Evolutionary conservation across 352 stramenopile species (phyloP).

Genomic region (Globisporangium takayamanum): DNA sequence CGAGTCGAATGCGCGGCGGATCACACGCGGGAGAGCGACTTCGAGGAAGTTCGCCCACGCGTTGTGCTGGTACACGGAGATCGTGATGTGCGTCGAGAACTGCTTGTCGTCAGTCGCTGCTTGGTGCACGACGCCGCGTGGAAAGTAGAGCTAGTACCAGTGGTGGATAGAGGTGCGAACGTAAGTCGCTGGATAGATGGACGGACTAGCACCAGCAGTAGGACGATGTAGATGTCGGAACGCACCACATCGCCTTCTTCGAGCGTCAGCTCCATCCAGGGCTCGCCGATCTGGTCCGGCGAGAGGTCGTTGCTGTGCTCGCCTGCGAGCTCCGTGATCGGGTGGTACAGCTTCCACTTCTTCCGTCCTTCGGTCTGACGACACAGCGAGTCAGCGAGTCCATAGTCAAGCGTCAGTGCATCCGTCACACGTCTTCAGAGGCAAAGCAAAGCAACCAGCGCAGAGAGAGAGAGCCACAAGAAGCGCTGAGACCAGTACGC

Average conservation of each 20-base stretch:
- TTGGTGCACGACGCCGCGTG: slow-evolving; percentile 74
- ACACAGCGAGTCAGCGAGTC: background rate
- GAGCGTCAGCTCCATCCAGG: slow-evolving; percentile 78
- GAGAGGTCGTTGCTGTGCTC: slow-evolving; percentile 77
- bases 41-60: slow-evolving; percentile 87
- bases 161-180: background rate
- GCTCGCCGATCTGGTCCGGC: slow-evolving; percentile 54
- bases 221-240: background rate
- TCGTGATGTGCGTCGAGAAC: slow-evolving; percentile 85
- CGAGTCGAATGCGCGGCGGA: slow-evolving; percentile 73
- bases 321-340: slow-evolving; percentile 59
- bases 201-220: background rate
- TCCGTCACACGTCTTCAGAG: background rate
- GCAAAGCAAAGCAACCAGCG: background rate
- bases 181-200: background rate
- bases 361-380: slow-evolving; percentile 76
- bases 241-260: slow-evolving; percentile 72
- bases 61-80: slow-evolving; percentile 87
- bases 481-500: background rate
- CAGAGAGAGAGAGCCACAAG: background rate
- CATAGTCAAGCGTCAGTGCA: background rate
- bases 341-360: slow-evolving; percentile 85
- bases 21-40: slow-evolving; percentile 62
- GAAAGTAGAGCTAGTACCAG: slow-evolving; percentile 62
- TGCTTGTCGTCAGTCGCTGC: slow-evolving; percentile 62